These are phyloP conservation scores for Lecanicillium sp. DNA, from an alignment of 2,329 filamentous ascomycete species.

Conservation along the genomic window DNA sequence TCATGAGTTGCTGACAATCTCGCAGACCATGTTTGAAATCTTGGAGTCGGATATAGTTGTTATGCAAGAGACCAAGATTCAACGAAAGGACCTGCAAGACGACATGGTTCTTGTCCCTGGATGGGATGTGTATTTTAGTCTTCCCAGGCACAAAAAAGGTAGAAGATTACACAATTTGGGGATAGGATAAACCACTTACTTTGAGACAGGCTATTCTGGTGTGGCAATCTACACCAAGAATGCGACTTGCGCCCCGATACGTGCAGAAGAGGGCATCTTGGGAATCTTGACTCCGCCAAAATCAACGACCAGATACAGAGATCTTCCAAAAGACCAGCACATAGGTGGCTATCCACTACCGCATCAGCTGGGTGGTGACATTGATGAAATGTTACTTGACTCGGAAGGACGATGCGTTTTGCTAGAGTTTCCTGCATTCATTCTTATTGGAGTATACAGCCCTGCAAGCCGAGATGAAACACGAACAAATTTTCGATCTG, in stretches of 20 bases:
- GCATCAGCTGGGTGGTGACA: constrained; percentile 52
- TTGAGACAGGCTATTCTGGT: constrained; percentile 71
- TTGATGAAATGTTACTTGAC: constrained; percentile 70
- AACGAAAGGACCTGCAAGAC: constrained; percentile 81
- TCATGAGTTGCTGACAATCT: neutral
- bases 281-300: constrained; percentile 70
- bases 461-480: constrained; percentile 82
- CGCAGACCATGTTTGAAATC: constrained; percentile 83
- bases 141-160: constrained; percentile 93
- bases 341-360: constrained; percentile 82
- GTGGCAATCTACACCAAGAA: constrained; percentile 94
- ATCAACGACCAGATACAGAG: constrained; percentile 61
- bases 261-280: constrained; percentile 88
- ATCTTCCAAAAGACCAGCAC: constrained; percentile 62
- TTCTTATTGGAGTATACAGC: constrained; percentile 86
- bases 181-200: constrained; percentile 1
- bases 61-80: constrained; percentile 95
- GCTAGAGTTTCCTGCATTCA: constrained; percentile 90
- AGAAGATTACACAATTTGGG: constrained; percentile 10
- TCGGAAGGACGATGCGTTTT: constrained; percentile 87
- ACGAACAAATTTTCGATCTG: constrained; percentile 72
- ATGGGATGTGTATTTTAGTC: constrained; percentile 94
- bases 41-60: constrained; percentile 88
- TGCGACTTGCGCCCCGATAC: constrained; percentile 73
- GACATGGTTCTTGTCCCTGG: constrained; percentile 93